Base-by-base conservation (phyloP, 2,329 filamentous ascomycete genomes). In the Cordyceps tenuipes region DNA sequence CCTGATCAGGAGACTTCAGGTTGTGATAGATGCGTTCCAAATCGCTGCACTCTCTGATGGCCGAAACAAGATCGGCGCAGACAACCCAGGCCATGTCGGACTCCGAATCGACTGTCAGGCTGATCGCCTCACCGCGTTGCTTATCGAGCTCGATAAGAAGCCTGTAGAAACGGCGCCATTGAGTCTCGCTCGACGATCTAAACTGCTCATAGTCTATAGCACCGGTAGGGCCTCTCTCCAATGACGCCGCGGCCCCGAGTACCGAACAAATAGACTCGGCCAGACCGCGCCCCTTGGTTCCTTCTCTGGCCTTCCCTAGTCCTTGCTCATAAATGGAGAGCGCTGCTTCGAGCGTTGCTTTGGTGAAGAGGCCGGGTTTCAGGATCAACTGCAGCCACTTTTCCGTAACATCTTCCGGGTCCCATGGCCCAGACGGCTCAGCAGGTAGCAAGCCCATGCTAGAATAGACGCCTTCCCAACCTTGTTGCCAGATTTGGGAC, bases 141-240 rank as follows among this genome's bases (percentile, higher is more conserved):
- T 89, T 91, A 70, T 97, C 91, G 46, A 99, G 77, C 70, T 96
- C 92, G 13, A 89, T 80, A 19, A 96, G 81, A 19, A 97, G 80
- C 36, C 91, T 86, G 76, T 91, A 96, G 72, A 96, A 96, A 55
- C 89, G 84, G 63, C 89, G 85, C 94, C 94, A 99, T 71, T 96
- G 91, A 12, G 83, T 81, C 68, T 94, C 88, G 57, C 88, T 86
- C 36, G 90, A 86, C 39, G 79, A 77, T 60, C 88, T 82, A 70
- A 92, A 94, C 61, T 86, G 81, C 26, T 88, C 84, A 66, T 90
- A 90, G 67, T 95, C 88, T 73, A 90, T 84, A 31, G 81, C 82
- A 15, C 85, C 85, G 15, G 84, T 80, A 10, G 83, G 76, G 34
- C 77, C 78, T 58, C 84, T 84, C 49, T 83, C 81, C 41, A 92